phyloP scores from a whole-genome alignment of 208 protist genomes.

The Trypanosomatidae sp. region DNA sequence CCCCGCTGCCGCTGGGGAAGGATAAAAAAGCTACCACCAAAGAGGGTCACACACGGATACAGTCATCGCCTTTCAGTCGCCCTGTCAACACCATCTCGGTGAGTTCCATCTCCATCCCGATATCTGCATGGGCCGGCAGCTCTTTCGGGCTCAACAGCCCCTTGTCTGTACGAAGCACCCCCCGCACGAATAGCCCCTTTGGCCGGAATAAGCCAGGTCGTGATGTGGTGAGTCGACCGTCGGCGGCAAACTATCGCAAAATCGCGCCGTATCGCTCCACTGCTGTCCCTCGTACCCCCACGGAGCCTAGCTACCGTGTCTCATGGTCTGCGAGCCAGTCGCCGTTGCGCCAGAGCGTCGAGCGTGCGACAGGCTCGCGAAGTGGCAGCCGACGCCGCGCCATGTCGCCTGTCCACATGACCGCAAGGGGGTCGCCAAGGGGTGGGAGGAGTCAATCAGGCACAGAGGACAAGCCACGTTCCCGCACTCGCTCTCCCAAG shows the following conservation, averaged over 20 bases:
- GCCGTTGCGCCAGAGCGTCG: constrained; percentile 8
- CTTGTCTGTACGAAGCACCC: not conserved
- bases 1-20: constrained; percentile 63
- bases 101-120: constrained; percentile 12
- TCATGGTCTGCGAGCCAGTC: constrained; percentile 12
- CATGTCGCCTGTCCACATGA: constrained; percentile 13
- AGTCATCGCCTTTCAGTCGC: constrained; percentile 18
- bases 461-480: constrained; percentile 5
- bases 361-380: constrained; percentile 2
- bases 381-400: constrained; percentile 24
- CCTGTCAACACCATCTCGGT: constrained; percentile 4
- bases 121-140: not conserved
- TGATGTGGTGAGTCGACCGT: constrained; percentile 12
- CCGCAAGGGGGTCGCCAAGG: constrained; percentile 7
- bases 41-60: constrained; percentile 16
- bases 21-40: constrained; percentile 33
- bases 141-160: constrained; percentile 2
- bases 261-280: constrained; percentile 54
- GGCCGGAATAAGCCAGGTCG: constrained; percentile 2
- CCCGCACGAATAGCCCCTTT: constrained; percentile 2
- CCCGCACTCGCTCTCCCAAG: constrained; percentile 23
- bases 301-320: constrained; percentile 6
- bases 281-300: constrained; percentile 4
- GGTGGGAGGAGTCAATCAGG: constrained; percentile 4
- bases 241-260: constrained; percentile 46